Percentiles rank a stretch among this genome's conserved stretches.
phyloP scores from a whole-genome alignment of 2,329 filamentous ascomycete genomes.

The Talaromyces albobiverticillius region DNA sequence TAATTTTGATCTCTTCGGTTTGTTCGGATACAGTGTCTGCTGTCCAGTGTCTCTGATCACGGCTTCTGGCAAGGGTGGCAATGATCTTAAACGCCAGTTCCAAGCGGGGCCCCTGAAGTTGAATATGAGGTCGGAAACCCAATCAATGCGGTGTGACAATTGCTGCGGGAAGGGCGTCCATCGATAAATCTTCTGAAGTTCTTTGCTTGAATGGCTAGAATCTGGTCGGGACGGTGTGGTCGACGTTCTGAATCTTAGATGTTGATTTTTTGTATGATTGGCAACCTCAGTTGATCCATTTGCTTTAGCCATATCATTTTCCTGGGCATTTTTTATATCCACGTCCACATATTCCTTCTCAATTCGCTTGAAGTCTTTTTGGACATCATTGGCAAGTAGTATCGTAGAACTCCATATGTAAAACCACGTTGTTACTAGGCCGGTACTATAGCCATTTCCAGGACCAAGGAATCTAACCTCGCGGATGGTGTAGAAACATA shows the following conservation, averaged over 20 bases:
- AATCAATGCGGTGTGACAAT: constrained; percentile 55
- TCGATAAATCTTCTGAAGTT: constrained; percentile 30
- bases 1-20: constrained; percentile 15
- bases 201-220: not conserved
- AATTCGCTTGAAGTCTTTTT: constrained; percentile 55
- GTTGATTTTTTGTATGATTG: not conserved
- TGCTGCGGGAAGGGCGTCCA: constrained; percentile 56
- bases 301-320: not conserved
- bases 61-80: constrained; percentile 34
- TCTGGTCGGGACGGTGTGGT: not conserved
- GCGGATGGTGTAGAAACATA: constrained; percentile 43
- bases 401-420: constrained; percentile 53
- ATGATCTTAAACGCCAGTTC: constrained; percentile 54
- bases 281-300: not conserved
- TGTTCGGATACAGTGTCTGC: constrained; percentile 1
- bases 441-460: constrained; percentile 54
- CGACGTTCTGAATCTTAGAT: not conserved
- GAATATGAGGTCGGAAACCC: constrained; percentile 55
- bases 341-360: constrained; percentile 33
- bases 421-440: constrained; percentile 54
- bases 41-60: constrained; percentile 23
- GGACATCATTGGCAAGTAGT: constrained; percentile 55
- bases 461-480: constrained; percentile 49
- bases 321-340: not conserved
- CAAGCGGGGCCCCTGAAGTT: constrained; percentile 61